Base-by-base conservation (phyloP, 495 filamentous ascomycete species). In the Evernia prunastri region DNA sequence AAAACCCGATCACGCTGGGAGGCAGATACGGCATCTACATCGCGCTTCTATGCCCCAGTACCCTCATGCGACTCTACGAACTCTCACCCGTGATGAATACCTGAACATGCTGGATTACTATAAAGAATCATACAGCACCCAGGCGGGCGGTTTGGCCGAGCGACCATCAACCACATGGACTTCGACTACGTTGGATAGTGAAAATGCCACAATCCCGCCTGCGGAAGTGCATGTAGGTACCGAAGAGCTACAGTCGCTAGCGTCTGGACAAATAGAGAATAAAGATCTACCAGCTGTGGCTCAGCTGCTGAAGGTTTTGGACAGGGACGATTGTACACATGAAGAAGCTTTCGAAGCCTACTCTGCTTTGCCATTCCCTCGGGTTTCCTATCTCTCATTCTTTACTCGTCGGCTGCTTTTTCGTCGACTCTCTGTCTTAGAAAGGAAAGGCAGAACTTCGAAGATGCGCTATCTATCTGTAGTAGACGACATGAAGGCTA, bases 401-500 rank as follows among this genome's bases (percentile, higher is more conserved):
- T 70, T 72, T 8, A 75, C 81, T 0, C 82, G 91, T 18, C 85
- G 86, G 58, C 73, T 73, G 33, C 79, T 96, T n/a, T 75, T 96
- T 59, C 81, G 80, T 27, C 81, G 82, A 60, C 80, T 98, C 39
- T 86, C 88, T 31, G 78, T 81, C 70, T 80, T 85, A 11, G 79
- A 86, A 54, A 74, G 73, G 25, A 85, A 84, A 58, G 74, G 80
- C 58, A 74, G 81, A 51, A 68, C 73, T 42, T 81, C 83, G 4
- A 91, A 90, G 86, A 72, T 94, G 60, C 87, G 89, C 39, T 97
- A 91, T 72, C 84, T 97, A 51, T 84, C 86, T 6, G 77, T 97
- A 39, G 76, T 97, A 20, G 88, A 91, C 59, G 93, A 98, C 71
- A 86, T 92, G 79, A 85, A 90, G 71, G 73, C 78, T 35, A 77